Evolutionary conservation across 2,329 filamentous ascomycete species (phyloP), one percentile per base, ranked within the genome.

Genomic region (Pyricularia sp.): DNA sequence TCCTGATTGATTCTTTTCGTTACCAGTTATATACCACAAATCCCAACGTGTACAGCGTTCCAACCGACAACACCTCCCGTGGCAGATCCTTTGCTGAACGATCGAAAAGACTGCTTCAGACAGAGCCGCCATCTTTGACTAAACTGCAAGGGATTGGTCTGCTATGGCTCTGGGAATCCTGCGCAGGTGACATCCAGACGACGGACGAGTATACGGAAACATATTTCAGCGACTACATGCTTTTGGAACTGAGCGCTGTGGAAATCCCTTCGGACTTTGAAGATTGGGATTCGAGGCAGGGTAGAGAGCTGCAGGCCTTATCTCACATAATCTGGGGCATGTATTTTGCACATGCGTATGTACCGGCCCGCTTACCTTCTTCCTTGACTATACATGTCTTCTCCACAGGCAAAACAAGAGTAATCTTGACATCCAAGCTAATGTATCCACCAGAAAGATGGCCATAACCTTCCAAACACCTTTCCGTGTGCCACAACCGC

Each of bases 331-430:
- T 70, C 5, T 75, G 73, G 72, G 74, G 73, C 1, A 70, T 75
- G 9, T 74, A 74, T 30, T 71, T 67, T 68, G 64, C 74, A 11
- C 71, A 74, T 17, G 69, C 68, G 74, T 74, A 68, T 65, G 74
- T 36, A 26, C 4, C 30, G 10, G 36, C 2, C 33, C 17, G 28
- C 33, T 63, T 58, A 55, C 6, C 42, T 26, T 36, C 12, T 30
- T 26, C 55, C 26, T 66, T 4, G 17, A 28, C 12, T 28, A 28
- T 17, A 63, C 4, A 25, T 20, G 12, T 63, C 25, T n/a, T n/a
- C n/a, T 25, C 20, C 23, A 12, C 12, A 63, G 59, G 11, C 25
- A 28, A 6, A 28, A 17, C 1, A 17, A 30, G 14, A 30, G 20
- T 30, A 3, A 28, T 20, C 42, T 55, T n/a, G 42, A 55, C 20